Base-by-base conservation (phyloP, 495 filamentous ascomycete genomes). In the Hypoxylon lenormandii region DNA sequence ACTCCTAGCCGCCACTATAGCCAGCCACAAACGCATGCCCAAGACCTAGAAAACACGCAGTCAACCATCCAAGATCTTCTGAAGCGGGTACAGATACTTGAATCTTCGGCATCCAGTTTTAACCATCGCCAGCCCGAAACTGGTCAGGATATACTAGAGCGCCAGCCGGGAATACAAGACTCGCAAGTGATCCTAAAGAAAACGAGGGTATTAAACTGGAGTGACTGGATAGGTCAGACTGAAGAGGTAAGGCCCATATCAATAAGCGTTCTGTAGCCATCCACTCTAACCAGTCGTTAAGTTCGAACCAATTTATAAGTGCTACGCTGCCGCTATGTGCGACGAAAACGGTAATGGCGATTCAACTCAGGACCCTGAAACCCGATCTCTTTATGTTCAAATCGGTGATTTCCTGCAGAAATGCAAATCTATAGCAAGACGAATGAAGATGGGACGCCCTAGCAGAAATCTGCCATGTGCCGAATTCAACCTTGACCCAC, bases 161-260 rank as follows among this genome's bases (percentile, higher is more conserved):
- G 66, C 5, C 76, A 74, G 18, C 36, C 71, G 6, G 71, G 66
- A 2, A 37, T 74, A n/a, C 70, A 70, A 33, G 67, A 71, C 23
- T 74, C 78, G 0, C 69, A 72, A 19, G 67, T 74, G 51, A 69
- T 53, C 16, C 37, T 80, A 15, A 73, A 79, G 15, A 82, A 79
- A 58, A 79, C 76, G 8, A 80, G 80, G 30, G 37, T 80, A 5
- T 76, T 82, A 56, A 79, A 77, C 30, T 78, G 76, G 65, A 84
- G 79, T n/a, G 74, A 80, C 60, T 80, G 79, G 77, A 76, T 81
- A 48, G 73, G 77, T 50, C 69, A 64, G 0, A 76, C 77, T 33
- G 60, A 74, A 57, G 79, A 82, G 77, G 81, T 84, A 76, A 40
- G 42, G 28, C 46, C 21, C 42, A 23, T 26, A 50, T 26, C 59